A percentile compares a stretch with the other conserved stretches of the same genome.
Evolutionary conservation across 176 grass and related monocot genomes (phyloP).

Genomic region (Musa schizocarpa): DNA sequence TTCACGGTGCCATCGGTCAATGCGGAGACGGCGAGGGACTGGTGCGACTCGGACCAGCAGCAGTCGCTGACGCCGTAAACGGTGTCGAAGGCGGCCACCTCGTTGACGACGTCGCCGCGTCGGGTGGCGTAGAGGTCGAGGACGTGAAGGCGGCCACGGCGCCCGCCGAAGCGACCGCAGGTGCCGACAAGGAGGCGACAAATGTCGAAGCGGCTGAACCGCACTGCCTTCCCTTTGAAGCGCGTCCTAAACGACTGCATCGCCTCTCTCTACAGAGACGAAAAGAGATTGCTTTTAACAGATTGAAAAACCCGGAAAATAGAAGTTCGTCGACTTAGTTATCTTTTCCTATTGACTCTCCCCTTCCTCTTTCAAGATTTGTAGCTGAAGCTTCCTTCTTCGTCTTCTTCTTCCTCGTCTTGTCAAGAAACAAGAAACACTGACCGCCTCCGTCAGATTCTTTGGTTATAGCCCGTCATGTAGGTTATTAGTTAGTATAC

Average conservation of each 20-base stretch:
- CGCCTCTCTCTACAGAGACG: background rate
- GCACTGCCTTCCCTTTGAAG: slow-evolving; percentile 46
- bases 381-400: too few species aligned
- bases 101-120: background rate
- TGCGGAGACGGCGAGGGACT: slow-evolving; percentile 55
- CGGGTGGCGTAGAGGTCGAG: slow-evolving; percentile 38
- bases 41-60: slow-evolving; percentile 79
- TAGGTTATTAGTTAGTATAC: too few species aligned
- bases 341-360: too few species aligned
- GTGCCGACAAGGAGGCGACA: slow-evolving; percentile 47
- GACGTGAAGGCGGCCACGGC: slow-evolving; percentile 71
- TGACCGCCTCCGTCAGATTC: too few species aligned
- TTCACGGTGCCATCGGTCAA: slow-evolving; percentile 56
- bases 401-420: too few species aligned
- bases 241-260: slow-evolving; percentile 71
- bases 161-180: slow-evolving; percentile 55
- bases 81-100: slow-evolving; percentile 56
- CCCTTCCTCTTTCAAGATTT: too few species aligned
- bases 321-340: too few species aligned
- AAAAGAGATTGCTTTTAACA: too few species aligned
- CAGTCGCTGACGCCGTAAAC: slow-evolving; percentile 66
- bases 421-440: too few species aligned
- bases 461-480: too few species aligned
- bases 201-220: slow-evolving; percentile 76
- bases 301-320: too few species aligned